phyloP scores from a whole-genome alignment of 2,329 filamentous ascomycete genomes.

The Monilinia vaccinii-corymbosi region DNA sequence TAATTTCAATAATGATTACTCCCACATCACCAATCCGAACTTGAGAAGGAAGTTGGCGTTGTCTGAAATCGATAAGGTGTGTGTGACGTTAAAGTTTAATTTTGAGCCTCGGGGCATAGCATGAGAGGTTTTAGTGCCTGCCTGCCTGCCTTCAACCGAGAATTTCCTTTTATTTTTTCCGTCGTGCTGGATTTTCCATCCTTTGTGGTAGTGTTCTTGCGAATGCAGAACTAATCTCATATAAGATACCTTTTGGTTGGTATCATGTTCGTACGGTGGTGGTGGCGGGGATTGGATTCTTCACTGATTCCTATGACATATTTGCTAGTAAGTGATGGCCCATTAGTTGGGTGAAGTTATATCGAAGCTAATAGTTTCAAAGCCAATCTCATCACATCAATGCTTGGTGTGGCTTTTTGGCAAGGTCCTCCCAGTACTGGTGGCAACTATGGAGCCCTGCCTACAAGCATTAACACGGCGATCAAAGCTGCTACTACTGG shows the following conservation, averaged over 20 bases:
- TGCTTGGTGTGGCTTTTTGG: conserved; percentile 73
- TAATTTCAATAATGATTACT: conserved; percentile 50
- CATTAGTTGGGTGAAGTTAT: background rate
- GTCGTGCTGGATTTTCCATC: background rate
- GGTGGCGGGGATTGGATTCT: conserved; percentile 75
- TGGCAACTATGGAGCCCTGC: conserved; percentile 46
- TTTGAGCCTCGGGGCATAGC: background rate
- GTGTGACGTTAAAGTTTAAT: conserved; percentile 40
- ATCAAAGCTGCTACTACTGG: conserved; percentile 76
- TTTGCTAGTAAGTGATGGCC: conserved; percentile 53
- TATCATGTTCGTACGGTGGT: conserved; percentile 67
- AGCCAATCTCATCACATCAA: conserved; percentile 58
- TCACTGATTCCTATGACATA: conserved; percentile 73
- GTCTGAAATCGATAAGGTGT: conserved; percentile 41
- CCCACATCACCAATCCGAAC: conserved; percentile 61
- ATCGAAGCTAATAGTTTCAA: background rate
- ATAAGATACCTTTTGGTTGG: conserved; percentile 56
- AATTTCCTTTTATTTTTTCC: conserved; percentile 10
- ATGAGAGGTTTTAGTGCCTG: background rate
- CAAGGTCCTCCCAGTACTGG: conserved; percentile 38
- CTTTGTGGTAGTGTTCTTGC: background rate
- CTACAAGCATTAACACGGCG: conserved; percentile 57
- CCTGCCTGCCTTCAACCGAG: background rate
- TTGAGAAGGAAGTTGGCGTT: conserved; percentile 66
- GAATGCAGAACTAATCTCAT: background rate